Evolutionary conservation across 352 stramenopile genomes (phyloP), one percentile per base, ranked within the genome.

Genomic region (Phytophthora crassamura): DNA sequence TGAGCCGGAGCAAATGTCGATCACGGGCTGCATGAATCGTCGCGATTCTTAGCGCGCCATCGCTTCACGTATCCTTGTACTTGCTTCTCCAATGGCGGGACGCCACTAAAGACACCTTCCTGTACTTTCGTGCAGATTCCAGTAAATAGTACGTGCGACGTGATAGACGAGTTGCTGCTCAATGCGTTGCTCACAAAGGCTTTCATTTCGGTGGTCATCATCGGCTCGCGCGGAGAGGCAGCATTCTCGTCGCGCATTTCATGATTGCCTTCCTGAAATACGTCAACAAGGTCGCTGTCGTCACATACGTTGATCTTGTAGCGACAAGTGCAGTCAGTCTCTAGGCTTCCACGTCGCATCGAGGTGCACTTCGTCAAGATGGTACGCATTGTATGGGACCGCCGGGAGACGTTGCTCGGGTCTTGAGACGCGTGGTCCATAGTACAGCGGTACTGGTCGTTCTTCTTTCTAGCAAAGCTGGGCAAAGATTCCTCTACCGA

Each of bases 51-150:
- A 1, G 3, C 7, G 5, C 22, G 33, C 22, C 54, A 54, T 1
- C 34, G 15, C n/a, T 54, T 47, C 35, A 55, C 22, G 43, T 48
- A 54, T 0, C 42, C 22, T 54, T 53, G 20, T 4, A 63, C 54
- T 35, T 55, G 54, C 15, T 4, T 55, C 16, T 59, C 28, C 28
- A 43, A 41, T 33, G 52, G 52, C 4, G 22, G 16, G 5, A 6
- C 25, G 7, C 6, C 39, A 10, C n/a, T 10, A 28, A 25, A 45
- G 39, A 4, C 7, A 25, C 39, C 39, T 10, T 12, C n/a, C 5
- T 11, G 10, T 5, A 45, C n/a, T 14, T 15, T 28, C n/a, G 8
- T 45, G 39, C 39, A 45, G n/a, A 28, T 45, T 28, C 2, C 5
- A 10, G 39, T 30, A 28, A 45, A 45, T 11, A 45, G 22, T 11